phyloP scores from a whole-genome alignment of 2,329 filamentous ascomycete species.

The Teratosphaeria pseudoeucalypti region DNA sequence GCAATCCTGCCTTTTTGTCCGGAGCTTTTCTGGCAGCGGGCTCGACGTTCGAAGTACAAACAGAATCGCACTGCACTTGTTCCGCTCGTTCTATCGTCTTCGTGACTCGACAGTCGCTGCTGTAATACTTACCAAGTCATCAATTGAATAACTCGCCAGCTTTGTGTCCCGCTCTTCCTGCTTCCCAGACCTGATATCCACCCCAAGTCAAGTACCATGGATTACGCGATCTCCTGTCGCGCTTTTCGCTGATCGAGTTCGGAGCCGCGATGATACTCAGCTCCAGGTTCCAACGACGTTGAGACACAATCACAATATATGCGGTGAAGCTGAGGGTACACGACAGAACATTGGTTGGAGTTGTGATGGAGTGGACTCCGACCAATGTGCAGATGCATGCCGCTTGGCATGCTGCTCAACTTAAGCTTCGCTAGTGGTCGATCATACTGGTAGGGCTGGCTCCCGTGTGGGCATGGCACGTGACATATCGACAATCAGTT shows the following conservation, averaged over 20 bases:
- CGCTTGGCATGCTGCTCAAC: background rate
- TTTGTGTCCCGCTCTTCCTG: background rate
- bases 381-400: background rate
- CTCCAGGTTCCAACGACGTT: background rate
- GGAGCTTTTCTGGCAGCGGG: background rate
- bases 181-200: background rate
- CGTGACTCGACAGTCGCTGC: background rate
- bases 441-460: background rate
- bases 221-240: background rate
- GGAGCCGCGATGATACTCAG: background rate
- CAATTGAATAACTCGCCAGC: background rate
- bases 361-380: slow-evolving; percentile 1
- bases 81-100: background rate
- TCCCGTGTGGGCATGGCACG: background rate
- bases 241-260: background rate
- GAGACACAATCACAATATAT: background rate
- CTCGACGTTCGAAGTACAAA: background rate
- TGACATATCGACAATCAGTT: background rate
- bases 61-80: background rate
- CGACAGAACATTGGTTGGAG: slow-evolving; percentile 13
- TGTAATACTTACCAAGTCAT: background rate
- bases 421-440: background rate
- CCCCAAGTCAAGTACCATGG: background rate
- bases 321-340: slow-evolving; percentile 15
- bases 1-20: background rate